These are phyloP conservation scores for Ogataea parapolymorpha DNA, from an alignment of 805 yeast species.

Conservation along the genomic window DNA sequence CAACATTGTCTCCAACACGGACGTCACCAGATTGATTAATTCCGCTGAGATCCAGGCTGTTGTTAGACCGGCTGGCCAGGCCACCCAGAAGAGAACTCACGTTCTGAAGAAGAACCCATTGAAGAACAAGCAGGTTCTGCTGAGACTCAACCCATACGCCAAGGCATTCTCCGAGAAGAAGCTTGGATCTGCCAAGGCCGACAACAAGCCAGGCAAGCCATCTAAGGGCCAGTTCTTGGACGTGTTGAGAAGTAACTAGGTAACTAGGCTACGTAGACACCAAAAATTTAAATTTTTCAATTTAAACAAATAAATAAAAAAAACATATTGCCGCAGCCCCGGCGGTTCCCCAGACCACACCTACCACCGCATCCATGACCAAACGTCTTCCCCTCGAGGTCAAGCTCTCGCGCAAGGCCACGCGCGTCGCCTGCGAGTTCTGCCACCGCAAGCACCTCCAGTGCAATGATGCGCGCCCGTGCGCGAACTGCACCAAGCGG, in stretches of 20 bases:
- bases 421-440: slow-evolving; percentile 65
- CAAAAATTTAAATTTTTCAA: no score
- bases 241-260: slow-evolving; percentile 64
- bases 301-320: not conserved
- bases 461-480: slow-evolving; percentile 68
- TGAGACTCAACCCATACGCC: slow-evolving; percentile 99
- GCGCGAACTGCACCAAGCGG: slow-evolving; percentile 66
- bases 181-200: slow-evolving; percentile 79
- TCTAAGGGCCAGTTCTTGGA: slow-evolving; percentile 68
- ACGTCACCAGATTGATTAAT: slow-evolving; percentile 95
- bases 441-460: slow-evolving; percentile 74
- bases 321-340: not conserved
- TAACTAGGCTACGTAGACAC: slow-evolving; percentile 36
- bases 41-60: slow-evolving; percentile 98
- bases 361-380: slow-evolving; percentile 46
- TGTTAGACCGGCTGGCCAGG: slow-evolving; percentile 93
- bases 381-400: slow-evolving; percentile 53
- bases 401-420: slow-evolving; percentile 56
- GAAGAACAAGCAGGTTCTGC: slow-evolving; percentile 97
- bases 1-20: slow-evolving; percentile 93
- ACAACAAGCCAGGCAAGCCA: slow-evolving; percentile 57
- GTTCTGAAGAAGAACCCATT: slow-evolving; percentile 99
- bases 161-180: slow-evolving; percentile 92
- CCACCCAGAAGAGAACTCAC: slow-evolving; percentile 89
- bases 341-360: slow-evolving; percentile 13